Conservation (phyloP, 2,329 filamentous ascomycete genomes). For the Colletotrichum destructivum region DNA sequence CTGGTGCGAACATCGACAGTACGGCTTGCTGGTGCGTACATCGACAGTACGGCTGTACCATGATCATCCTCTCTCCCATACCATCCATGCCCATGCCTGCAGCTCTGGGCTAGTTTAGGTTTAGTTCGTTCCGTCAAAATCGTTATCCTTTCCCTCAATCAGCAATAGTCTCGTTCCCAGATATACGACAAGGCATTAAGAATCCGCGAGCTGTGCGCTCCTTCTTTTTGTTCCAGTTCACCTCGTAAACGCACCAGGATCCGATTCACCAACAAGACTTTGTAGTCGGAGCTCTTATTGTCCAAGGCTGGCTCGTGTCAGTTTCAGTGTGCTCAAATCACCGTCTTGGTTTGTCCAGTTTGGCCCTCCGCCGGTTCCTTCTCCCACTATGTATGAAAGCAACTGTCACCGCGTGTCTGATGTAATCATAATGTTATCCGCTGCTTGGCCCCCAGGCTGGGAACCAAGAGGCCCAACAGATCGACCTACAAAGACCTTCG, state of each 20-base stretch:
- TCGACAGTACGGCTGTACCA: slow-evolving; percentile 35
- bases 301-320: slow-evolving; percentile 50
- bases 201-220: slow-evolving; percentile 47
- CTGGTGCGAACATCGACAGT: not conserved
- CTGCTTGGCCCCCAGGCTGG: no score
- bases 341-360: slow-evolving; percentile 45
- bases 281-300: slow-evolving; percentile 43
- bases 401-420: no score
- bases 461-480: no score
- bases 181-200: slow-evolving; percentile 52
- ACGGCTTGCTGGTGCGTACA: slow-evolving; percentile 2
- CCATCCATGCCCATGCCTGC: slow-evolving; percentile 56
- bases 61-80: slow-evolving; percentile 50
- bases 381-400: slow-evolving; percentile 16
- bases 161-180: slow-evolving; percentile 49
- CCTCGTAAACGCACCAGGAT: slow-evolving; percentile 43
- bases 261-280: slow-evolving; percentile 41
- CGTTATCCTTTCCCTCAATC: slow-evolving; percentile 50
- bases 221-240: slow-evolving; percentile 45
- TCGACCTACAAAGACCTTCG: no score
- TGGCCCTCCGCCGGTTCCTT: slow-evolving; percentile 46
- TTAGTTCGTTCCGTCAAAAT: slow-evolving; percentile 55
- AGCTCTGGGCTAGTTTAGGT: slow-evolving; percentile 55
- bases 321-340: slow-evolving; percentile 46
- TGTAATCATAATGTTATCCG: no score